These are phyloP conservation scores for Nemania sp. DNA, from an alignment of 2,329 filamentous ascomycete species.

Conservation along the genomic window DNA sequence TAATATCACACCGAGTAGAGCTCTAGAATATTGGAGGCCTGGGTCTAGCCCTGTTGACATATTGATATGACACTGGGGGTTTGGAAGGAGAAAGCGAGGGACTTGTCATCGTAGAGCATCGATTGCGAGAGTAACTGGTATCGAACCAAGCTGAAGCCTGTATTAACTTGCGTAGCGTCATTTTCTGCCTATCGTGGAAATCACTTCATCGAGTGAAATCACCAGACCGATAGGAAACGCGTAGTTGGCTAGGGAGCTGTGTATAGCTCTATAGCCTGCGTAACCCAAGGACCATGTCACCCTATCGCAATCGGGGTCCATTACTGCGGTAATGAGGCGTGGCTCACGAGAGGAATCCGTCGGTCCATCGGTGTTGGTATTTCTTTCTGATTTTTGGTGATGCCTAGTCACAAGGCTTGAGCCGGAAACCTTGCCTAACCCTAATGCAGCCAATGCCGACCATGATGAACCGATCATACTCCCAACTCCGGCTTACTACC, in stretches of 20 bases:
- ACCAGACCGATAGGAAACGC: constrained; percentile 15
- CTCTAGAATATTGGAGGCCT: background rate
- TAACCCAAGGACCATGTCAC: constrained; percentile 24
- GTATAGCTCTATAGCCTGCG: constrained; percentile 15
- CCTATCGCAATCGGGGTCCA: constrained; percentile 26
- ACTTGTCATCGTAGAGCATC: constrained; percentile 13
- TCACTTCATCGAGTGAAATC: constrained; percentile 19
- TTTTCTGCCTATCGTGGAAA: constrained; percentile 20
- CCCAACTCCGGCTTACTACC: constrained; percentile 63
- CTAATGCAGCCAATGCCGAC: constrained; percentile 50
- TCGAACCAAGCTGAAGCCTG: constrained; percentile 22
- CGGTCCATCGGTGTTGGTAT: constrained; percentile 40
- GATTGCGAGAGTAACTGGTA: constrained; percentile 7
- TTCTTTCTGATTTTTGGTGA: constrained; percentile 43
- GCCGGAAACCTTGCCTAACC: constrained; percentile 59
- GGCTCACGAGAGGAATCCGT: constrained; percentile 33
- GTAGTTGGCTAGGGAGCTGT: constrained; percentile 12
- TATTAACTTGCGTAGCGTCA: constrained; percentile 27
- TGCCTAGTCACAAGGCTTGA: constrained; percentile 44
- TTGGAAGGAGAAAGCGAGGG: background rate
- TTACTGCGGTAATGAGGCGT: constrained; percentile 25
- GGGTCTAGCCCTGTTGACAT: background rate
- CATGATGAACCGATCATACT: constrained; percentile 63
- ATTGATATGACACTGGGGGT: background rate
- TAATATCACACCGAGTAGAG: background rate